Evolutionary conservation across 371 early-diverging fungal genomes (phyloP).

Genomic region (Zychaea mexicana): DNA sequence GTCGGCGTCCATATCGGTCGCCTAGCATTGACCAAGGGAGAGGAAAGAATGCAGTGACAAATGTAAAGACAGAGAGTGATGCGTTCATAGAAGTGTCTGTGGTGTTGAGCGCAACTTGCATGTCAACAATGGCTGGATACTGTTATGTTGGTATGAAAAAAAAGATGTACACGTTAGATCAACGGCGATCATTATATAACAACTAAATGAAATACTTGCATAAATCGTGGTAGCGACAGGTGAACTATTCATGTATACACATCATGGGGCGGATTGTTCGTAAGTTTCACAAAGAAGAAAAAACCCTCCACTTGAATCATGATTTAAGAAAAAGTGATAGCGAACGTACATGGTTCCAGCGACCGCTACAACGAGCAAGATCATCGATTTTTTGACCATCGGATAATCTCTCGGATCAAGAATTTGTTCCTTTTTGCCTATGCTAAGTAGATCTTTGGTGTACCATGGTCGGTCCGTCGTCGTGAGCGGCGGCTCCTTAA

Average conservation of each 20-base stretch:
- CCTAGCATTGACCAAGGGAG: constrained; percentile 25
- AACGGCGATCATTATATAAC: too few species aligned
- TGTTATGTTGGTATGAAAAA: constrained; percentile 8
- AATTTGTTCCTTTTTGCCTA: neutral
- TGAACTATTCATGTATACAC: constrained; percentile 13
- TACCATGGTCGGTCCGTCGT: neutral
- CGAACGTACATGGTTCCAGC: constrained; percentile 21
- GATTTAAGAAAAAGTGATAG: neutral
- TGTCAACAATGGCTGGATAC: constrained; percentile 27
- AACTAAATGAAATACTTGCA: too few species aligned
- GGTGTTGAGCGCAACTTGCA: constrained; percentile 26
- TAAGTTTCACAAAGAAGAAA: neutral
- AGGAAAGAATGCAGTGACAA: constrained; percentile 31
- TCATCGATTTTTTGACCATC: constrained; percentile 13
- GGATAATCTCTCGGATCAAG: constrained; percentile 18
- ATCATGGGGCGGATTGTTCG: neutral
- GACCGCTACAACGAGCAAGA: constrained; percentile 15
- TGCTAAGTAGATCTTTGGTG: neutral
- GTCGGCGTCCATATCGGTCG: constrained; percentile 23
- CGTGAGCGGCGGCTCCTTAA: neutral
- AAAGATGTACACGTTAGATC: neutral
- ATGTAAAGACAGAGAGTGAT: constrained; percentile 30
- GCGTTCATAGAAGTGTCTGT: constrained; percentile 31
- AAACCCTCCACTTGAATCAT: neutral
- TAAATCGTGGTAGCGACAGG: constrained; percentile 26